Evolutionary conservation across 2,329 filamentous ascomycete genomes (phyloP), one percentile per base, ranked within the genome.

Genomic region (Botrytis galanthina): DNA sequence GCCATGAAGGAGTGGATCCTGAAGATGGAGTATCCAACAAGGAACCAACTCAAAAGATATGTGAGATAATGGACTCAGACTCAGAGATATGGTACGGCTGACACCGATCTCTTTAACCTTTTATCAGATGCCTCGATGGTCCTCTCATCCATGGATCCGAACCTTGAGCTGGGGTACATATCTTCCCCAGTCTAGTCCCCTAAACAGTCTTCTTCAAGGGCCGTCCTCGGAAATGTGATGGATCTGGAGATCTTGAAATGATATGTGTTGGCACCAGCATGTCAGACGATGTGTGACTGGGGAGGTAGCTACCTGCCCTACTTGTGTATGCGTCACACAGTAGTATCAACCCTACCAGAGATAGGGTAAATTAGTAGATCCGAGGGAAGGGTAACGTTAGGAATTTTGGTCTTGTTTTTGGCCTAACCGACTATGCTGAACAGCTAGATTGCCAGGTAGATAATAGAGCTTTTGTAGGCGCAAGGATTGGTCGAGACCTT

Each of bases 81-180:
- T 22, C 22, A 54, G 2, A 68, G 46, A 68, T 39, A 68, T 18
- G n/a, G 9, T 18, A 14, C 64, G 35, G 29, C 6, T 54, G 46
- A 68, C 14, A n/a, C 46, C 32, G 26, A 66, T 46, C n/a, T 26
- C 20, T 18, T 20, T 29, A 63, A 18, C 37, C 14, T 42, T 42
- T 63, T 22, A 37, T 10, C 37, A 48, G 29, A 66, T 66, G 18
- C 29, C 18, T 6, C 12, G 46, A 39, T 14, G 22, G 22, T 22
- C 22, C 7, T 54, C 37, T 67, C 46, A 26, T 26, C 32, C 4
- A 39, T 9, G 46, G 26, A 68, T 26, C 46, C 35, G 16, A 70
- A 42, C 51, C 67, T 70, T 32, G 18, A 60, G 12, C 39, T 44
- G 51, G 67, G 67, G 32, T 59, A 59, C 46, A 70, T 59, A 39